Evolutionary conservation across 306 rosid species (phyloP).

Genomic region (Medicago truncatula): DNA sequence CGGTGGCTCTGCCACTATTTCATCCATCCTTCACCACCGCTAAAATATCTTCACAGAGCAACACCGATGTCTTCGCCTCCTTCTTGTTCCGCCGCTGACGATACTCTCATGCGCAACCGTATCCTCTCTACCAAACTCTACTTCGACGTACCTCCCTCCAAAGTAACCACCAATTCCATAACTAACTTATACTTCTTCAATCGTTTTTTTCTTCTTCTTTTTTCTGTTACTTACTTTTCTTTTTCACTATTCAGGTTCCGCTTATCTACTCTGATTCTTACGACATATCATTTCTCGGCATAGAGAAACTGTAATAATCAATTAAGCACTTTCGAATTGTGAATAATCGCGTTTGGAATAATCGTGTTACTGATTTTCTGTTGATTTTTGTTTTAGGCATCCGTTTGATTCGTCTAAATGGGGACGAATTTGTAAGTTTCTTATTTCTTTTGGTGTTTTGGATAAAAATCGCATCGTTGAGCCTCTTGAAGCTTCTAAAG

Average conservation of each 20-base stretch:
- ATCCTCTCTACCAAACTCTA: slow-evolving; percentile 85
- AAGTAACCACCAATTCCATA: slow-evolving; percentile 48
- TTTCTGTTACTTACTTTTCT: not conserved
- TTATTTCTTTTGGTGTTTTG: slow-evolving; percentile 59
- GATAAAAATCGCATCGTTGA: slow-evolving; percentile 57
- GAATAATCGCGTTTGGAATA: not conserved
- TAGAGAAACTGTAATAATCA: slow-evolving; percentile 73
- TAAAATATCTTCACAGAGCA: slow-evolving; percentile 34
- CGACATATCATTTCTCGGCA: slow-evolving; percentile 80
- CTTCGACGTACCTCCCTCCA: slow-evolving; percentile 70
- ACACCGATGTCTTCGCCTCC: slow-evolving; percentile 64
- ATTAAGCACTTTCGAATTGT: not conserved
- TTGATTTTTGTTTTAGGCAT: slow-evolving; percentile 64
- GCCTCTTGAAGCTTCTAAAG: slow-evolving; percentile 86
- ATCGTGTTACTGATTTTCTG: not conserved
- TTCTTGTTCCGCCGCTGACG: slow-evolving; percentile 53
- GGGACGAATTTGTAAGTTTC: slow-evolving; percentile 79
- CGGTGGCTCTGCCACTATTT: not conserved
- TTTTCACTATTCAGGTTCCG: slow-evolving; percentile 73
- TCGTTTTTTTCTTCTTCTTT: not conserved
- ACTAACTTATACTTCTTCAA: not conserved
- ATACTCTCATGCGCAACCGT: slow-evolving; percentile 57
- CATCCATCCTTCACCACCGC: slow-evolving; percentile 26
- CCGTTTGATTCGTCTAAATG: slow-evolving; percentile 94
- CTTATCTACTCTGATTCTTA: slow-evolving; percentile 76